Evolutionary conservation across 345 rosid genomes (phyloP), one percentile per base, ranked within the genome.

Genomic region (Eucalyptus sp.): DNA sequence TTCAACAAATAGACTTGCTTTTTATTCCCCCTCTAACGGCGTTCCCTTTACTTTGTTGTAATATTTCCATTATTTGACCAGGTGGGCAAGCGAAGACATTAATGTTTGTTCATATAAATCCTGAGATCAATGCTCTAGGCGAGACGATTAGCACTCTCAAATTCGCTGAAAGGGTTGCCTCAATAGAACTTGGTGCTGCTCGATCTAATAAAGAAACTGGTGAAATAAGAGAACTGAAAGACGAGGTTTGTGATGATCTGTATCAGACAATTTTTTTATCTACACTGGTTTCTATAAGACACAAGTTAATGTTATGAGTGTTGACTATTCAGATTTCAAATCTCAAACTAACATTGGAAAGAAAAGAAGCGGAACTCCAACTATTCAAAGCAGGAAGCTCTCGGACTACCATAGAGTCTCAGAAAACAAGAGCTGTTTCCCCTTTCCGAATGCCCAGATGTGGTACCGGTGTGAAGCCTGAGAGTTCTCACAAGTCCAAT

Each of bases 71-170:
- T 87, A 88, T 81, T 17, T 56, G 20, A 86, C 86, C 86, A 98
- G 99, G 99, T 89, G 99, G 99, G 20, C 99, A 98, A 79, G 99
- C 99, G 60, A 98, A 98, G 93, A 96, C 99, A 11, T 93, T 98
- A 86, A 98, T 98, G 99, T 96, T 97, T 91, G 99, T 96, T 41
- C 99, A 98, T 90, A 93, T 98, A 90, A 98, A 95, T 90, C 99
- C 99, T 22, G 99, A 98, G 91, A 90, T 94, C 52, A 94, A 95
- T 91, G 93, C 98, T 48, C 89, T 94, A 90, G 98, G 98, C 11
- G 99, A 98, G 94, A 98, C 99, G 12, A 91, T 98, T 50, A 98
- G 99, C 90, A 98, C 99, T 3, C 97, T 98, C 60, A 97, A 98
- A 93, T 98, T 98, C 88, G 99, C 99, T 5, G 99, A 98, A 93